phyloP scores from a whole-genome alignment of 495 filamentous ascomycete species.

The Penicilliopsis zonata region DNA sequence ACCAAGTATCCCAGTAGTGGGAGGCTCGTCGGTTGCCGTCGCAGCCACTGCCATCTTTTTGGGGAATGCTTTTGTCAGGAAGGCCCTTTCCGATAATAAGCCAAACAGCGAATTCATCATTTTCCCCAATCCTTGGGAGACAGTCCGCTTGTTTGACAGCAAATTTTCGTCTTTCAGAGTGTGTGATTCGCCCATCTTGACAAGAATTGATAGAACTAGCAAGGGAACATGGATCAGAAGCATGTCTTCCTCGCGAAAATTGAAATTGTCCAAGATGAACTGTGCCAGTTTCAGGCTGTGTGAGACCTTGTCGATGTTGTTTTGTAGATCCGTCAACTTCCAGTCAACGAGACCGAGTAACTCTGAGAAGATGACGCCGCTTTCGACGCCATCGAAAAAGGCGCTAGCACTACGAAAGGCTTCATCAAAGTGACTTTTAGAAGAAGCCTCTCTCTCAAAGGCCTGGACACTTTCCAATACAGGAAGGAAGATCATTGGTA shows the following conservation, averaged over 20 bases:
- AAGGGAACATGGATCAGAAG: conserved; percentile 71
- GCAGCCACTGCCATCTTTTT: conserved; percentile 11
- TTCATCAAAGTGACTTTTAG: conserved; percentile 64
- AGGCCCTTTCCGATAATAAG: conserved; percentile 59
- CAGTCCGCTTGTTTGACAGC: conserved; percentile 9
- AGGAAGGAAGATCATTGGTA: conserved; percentile 78
- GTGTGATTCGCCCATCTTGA: conserved; percentile 31
- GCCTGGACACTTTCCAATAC: conserved; percentile 64
- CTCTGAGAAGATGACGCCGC: conserved; percentile 82
- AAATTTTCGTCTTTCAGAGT: conserved; percentile 3
- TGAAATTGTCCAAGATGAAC: conserved; percentile 82
- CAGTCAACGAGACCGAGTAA: conserved; percentile 43
- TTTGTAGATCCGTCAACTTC: conserved; percentile 15
- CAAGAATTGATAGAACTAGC: conserved; percentile 52
- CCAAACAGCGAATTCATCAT: conserved; percentile 30
- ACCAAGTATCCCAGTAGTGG: conserved; percentile 38
- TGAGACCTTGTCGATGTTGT: conserved; percentile 33
- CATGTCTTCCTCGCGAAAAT: conserved; percentile 95
- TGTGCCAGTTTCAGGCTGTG: conserved; percentile 52
- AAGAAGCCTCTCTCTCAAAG: conserved; percentile 48
- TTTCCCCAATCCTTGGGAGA: conserved; percentile 17
- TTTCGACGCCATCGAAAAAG: conserved; percentile 96
- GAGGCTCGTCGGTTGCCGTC: conserved; percentile 6
- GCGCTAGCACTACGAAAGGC: conserved; percentile 83
- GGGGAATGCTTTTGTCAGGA: conserved; percentile 31